Percentiles rank a stretch among this genome's conserved stretches.
Conservation (phyloP, 176 grass and related monocot genomes). For the Carex scoparia region DNA sequence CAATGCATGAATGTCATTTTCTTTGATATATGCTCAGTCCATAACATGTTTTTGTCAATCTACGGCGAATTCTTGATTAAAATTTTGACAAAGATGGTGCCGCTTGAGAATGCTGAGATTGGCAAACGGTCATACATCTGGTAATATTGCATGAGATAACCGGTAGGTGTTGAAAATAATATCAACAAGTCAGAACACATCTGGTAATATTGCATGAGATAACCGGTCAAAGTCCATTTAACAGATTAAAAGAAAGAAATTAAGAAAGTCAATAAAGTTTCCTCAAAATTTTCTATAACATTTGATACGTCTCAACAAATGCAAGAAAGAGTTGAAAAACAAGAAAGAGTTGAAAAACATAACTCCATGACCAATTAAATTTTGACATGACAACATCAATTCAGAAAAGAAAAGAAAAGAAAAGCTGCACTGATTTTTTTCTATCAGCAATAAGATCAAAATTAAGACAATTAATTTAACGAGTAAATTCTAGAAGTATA, state of each 20-base stretch:
- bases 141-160: background rate
- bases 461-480: background rate
- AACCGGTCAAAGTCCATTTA: background rate
- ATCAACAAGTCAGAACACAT: background rate
- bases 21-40: background rate
- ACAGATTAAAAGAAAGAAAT: background rate
- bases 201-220: background rate
- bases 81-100: no score
- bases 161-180: background rate
- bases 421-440: background rate
- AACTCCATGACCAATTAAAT: background rate
- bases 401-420: background rate
- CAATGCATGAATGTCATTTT: background rate
- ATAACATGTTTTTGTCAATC: background rate
- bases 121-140: no score
- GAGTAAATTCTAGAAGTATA: background rate
- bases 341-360: background rate
- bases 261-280: background rate
- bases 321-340: background rate
- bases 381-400: background rate
- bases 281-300: background rate
- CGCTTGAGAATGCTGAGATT: no score
- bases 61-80: background rate
- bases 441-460: background rate
- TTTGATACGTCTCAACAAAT: background rate